These are phyloP conservation scores for Fraxinus cuspidata DNA, from an alignment of 257 asterid genomes.

Conservation along the genomic window DNA sequence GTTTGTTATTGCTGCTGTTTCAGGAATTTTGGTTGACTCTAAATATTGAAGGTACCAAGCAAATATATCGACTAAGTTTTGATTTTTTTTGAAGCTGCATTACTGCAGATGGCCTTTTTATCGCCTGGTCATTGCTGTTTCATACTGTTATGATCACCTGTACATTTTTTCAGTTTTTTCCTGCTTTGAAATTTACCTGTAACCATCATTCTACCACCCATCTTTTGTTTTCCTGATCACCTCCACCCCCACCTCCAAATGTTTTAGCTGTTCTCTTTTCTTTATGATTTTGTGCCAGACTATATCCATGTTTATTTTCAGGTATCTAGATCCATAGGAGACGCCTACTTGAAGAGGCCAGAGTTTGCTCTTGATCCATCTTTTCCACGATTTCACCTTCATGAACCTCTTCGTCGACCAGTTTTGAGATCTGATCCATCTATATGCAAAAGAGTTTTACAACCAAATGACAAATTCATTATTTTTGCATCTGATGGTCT, in stretches of 20 bases:
- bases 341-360: constrained; percentile 75
- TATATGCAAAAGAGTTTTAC: constrained; percentile 40
- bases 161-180: neutral
- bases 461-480: constrained; percentile 55
- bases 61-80: too few species aligned
- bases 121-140: neutral
- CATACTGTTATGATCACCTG: neutral
- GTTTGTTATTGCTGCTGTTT: too few species aligned
- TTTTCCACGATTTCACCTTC: constrained; percentile 11
- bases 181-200: too few species aligned
- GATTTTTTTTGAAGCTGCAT: too few species aligned
- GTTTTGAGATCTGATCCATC: constrained; percentile 75
- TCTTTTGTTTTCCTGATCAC: too few species aligned
- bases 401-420: constrained; percentile 57
- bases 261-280: neutral
- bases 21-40: too few species aligned
- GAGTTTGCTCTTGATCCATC: constrained; percentile 59
- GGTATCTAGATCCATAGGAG: constrained; percentile 89
- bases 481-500: constrained; percentile 91
- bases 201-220: too few species aligned
- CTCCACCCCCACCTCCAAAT: neutral
- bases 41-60: too few species aligned
- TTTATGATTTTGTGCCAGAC: neutral
- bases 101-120: neutral
- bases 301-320: constrained; percentile 26